phyloP scores from a whole-genome alignment of 75 land plant genomes.

The Cupressus sempervirens region DNA sequence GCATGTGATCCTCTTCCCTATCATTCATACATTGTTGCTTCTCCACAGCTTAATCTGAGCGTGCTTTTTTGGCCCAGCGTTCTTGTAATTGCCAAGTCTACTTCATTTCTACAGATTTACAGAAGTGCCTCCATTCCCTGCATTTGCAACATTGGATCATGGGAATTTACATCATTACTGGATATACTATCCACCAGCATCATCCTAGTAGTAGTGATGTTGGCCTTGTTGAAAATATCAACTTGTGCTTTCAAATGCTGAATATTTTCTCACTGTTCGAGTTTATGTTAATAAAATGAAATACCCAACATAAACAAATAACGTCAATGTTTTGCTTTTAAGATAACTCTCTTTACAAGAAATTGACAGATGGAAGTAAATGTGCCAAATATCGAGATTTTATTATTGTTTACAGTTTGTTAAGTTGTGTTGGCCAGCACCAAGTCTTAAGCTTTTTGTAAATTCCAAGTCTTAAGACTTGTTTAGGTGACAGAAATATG shows the following conservation, averaged over 20 bases:
- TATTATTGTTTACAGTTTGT: not conserved
- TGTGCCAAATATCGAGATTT: not conserved
- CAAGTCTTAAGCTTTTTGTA: not conserved
- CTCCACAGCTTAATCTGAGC: not conserved
- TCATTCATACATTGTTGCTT: not conserved
- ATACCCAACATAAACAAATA: not conserved
- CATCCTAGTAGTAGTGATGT: not conserved
- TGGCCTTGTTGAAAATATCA: not conserved
- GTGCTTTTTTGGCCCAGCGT: not conserved
- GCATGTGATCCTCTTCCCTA: not conserved
- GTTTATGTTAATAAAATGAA: not conserved
- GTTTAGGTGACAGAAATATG: not conserved
- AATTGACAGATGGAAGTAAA: not conserved
- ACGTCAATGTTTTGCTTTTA: not conserved
- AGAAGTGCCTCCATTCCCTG: not conserved
- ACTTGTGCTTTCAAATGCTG: not conserved
- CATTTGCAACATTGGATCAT: not conserved
- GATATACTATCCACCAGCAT: not conserved
- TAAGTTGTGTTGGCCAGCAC: not conserved
- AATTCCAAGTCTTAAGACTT: not conserved
- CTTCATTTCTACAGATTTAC: not conserved
- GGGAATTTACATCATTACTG: not conserved
- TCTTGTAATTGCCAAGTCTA: not conserved
- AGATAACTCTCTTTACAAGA: not conserved
- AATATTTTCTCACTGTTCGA: not conserved